These are phyloP conservation scores for Cornus kousa DNA, from an alignment of 148 eudicot genomes.

Conservation along the genomic window DNA sequence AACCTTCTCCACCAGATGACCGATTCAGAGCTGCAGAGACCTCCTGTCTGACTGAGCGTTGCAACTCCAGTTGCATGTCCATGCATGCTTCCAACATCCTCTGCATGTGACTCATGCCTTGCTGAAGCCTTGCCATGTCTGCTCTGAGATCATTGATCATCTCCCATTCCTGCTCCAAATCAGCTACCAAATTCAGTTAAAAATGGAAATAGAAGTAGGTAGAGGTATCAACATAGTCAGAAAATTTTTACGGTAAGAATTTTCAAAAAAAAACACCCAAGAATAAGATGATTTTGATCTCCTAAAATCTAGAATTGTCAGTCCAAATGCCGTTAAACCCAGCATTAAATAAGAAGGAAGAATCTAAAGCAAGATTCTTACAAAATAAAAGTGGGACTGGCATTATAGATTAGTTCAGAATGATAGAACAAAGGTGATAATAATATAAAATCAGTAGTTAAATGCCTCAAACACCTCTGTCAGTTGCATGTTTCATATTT, in stretches of 20 bases:
- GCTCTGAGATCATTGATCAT: conserved; percentile 87
- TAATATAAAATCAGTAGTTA: not conserved
- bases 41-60: conserved; percentile 94
- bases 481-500: not conserved
- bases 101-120: conserved; percentile 99
- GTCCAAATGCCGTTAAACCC: not conserved
- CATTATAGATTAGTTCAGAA: not conserved
- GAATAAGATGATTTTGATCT: not conserved
- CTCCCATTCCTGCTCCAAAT: conserved; percentile 82
- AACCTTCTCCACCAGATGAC: conserved; percentile 66
- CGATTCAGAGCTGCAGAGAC: conserved; percentile 96
- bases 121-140: conserved; percentile 91
- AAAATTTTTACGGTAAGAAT: not conserved
- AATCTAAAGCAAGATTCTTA: not conserved
- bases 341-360: not conserved
- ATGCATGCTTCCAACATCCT: conserved; percentile 96
- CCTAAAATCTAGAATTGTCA: not conserved
- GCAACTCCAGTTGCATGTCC: conserved; percentile 99
- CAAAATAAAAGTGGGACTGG: not conserved
- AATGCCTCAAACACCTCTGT: not conserved
- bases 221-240: not conserved
- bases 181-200: conserved; percentile 15
- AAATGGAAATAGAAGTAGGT: not conserved
- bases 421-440: not conserved
- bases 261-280: not conserved